Base-by-base conservation (phyloP, 345 rosid species). In the Arabis hirsuta region DNA sequence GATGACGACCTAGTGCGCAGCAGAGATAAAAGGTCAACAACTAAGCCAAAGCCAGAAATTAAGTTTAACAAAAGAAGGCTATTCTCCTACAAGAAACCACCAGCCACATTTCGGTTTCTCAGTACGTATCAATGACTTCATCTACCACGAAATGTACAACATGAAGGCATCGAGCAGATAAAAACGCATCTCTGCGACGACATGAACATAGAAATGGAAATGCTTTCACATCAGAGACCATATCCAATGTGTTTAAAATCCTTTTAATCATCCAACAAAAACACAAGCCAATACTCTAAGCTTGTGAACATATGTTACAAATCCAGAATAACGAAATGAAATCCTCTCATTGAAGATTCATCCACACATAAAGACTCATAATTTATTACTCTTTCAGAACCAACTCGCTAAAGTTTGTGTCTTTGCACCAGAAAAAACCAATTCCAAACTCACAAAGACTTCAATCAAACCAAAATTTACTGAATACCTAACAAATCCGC, bases 241-340 rank as follows among this genome's bases (percentile, higher is more conserved):
- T 52, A 24, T 32, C 36, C 29, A 24, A 7, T 65, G 24, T 34
- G 57, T 32, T 32, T 55, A 24, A 24, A 45, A 48, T 51, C 46
- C 24, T 36, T 64, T 65, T 44, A 64, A 64, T 12, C 76, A 73
- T 63, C 63, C 42, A 54, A 46, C 46, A 31, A 31, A 60, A 61
- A 10, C 13, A n/a, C 41, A 55, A 64, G 22, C 19, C 12, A 64
- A 53, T 69, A 16, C 47, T 55, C 39, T 39, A 57, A 65, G 59
- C 38, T 56, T 14, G 22, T 65, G 71, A 65, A 41, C 56, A 56
- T 36, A 26, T 55, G 32, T 39, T 26, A 44, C 44, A 38, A 48
- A 36, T 16, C 29, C 65, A 55, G 13, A 48, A 48, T 13, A 41
- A 19, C 4, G 38, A 67, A 52, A n/a, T 58, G 38, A 46, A 46